phyloP scores from a whole-genome alignment of 306 rosid genomes.

The Castanopsis chinensis region DNA sequence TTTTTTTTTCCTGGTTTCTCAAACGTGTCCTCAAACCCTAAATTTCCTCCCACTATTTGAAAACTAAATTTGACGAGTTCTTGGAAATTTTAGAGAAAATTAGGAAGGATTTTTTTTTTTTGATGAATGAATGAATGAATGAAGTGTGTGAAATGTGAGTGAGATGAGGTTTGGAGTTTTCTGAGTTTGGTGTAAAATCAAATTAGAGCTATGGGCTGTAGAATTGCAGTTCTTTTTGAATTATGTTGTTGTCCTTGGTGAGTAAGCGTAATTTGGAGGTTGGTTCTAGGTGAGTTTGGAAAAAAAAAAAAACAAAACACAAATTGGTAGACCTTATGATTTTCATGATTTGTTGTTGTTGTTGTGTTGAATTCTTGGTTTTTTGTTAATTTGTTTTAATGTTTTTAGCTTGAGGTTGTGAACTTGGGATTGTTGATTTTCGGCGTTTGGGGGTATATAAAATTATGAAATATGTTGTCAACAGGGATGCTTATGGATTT shows the following conservation, averaged over 20 bases:
- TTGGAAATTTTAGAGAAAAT: not conserved
- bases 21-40: conserved; percentile 42
- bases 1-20: conserved; percentile 8
- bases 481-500: conserved; percentile 91
- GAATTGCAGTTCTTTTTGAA: conserved; percentile 51
- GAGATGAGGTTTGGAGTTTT: conserved; percentile 25
- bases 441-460: not conserved
- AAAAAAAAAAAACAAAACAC: too few species aligned
- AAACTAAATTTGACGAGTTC: conserved; percentile 38
- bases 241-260: conserved; percentile 97
- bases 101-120: too few species aligned
- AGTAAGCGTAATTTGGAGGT: conserved; percentile 94
- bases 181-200: conserved; percentile 29
- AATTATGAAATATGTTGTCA: not conserved
- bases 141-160: conserved; percentile 32
- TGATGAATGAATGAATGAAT: too few species aligned
- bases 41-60: conserved; percentile 17
- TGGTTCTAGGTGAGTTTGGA: conserved; percentile 72
- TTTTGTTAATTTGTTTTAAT: too few species aligned
- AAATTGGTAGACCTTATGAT: not conserved
- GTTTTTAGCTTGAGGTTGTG: too few species aligned
- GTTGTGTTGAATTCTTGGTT: not conserved
- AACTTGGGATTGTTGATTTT: not conserved
- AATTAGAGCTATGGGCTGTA: conserved; percentile 65
- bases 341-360: not conserved